Conservation (phyloP, 2,329 filamentous ascomycete species). For the Microthyrium microscopicum region DNA sequence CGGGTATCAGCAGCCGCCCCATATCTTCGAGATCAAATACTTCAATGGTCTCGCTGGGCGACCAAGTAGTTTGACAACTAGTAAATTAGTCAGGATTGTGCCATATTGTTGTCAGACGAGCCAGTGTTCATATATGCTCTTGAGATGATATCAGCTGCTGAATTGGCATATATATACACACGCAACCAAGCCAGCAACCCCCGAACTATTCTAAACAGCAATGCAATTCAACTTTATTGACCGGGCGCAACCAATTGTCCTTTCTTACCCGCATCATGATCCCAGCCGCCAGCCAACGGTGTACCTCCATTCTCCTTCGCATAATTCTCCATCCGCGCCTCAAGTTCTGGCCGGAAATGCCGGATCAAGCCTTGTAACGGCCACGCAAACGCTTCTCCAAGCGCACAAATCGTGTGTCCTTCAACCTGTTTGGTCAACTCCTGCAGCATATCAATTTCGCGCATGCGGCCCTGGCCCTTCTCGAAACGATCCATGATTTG, state of each 20-base stretch:
- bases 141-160: too few species aligned
- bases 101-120: too few species aligned
- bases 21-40: too few species aligned
- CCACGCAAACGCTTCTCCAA: conserved; percentile 97
- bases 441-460: conserved; percentile 98
- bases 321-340: conserved; percentile 75
- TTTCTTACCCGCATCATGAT: conserved; percentile 54
- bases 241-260: conserved; percentile 79
- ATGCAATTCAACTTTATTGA: conserved; percentile 52
- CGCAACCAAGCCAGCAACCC: background rate
- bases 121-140: too few species aligned
- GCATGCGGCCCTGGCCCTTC: conserved; percentile 68
- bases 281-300: conserved; percentile 77
- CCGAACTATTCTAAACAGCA: too few species aligned
- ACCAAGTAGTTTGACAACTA: too few species aligned
- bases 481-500: conserved; percentile 98
- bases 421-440: conserved; percentile 99
- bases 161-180: background rate
- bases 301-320: conserved; percentile 55
- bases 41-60: too few species aligned
- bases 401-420: conserved; percentile 94
- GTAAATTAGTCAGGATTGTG: too few species aligned
- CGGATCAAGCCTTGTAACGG: conserved; percentile 95
- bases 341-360: conserved; percentile 92
- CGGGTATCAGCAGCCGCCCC: too few species aligned